Evolutionary conservation across 768 basidiomycete species (phyloP), one percentile per base, ranked within the genome.

Genomic region (Sporobolomyces pararoseus): DNA sequence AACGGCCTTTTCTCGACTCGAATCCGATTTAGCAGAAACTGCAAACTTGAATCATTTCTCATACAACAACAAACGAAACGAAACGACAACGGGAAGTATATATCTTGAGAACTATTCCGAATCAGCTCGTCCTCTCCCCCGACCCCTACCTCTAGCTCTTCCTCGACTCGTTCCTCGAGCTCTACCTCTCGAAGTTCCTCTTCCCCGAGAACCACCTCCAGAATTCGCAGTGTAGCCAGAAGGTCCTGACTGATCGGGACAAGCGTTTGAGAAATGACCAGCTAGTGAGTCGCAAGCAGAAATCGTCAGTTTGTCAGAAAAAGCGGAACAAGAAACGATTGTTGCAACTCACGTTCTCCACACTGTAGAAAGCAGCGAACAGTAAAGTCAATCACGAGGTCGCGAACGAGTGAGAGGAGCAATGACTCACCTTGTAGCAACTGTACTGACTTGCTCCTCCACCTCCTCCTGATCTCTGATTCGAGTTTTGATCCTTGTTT

Each of bases 1-100:
- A 34, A 82, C 83, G 1, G 6, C 9, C 7, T 6, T 44, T 2
- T 32, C 31, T n/a, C 37, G 59, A 4, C 70, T 66, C 4, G 54
- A 55, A 27, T n/a, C 21, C 14, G 65, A 34, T 13, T 25, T 17
- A 1, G 49, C 61, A 0, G 53, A 54, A 0, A 31, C 21, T 1
- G 65, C 31, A 2, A 57, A 12, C 29, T 55, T 71, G 19, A 71
- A 71, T 64, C 44, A 47, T 46, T 61, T 21, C 32, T 47, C 44
- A 16, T 59, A 59, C 58, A 59, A 59, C 58, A 59, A 59, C 58
- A 57, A n/a, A n/a, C n/a, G 23, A 19, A 17, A 39, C 23, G 37
- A 37, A 39, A 57, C 32, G 4, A 2, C 4, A 3, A 17, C 19
- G 9, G 55, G 25, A 34, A 34, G 32, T 54, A 54, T 34, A 57